Evolutionary conservation across 2,329 filamentous ascomycete species (phyloP), one percentile per base, ranked within the genome.

Genomic region (Trichoderma koningiopsis): DNA sequence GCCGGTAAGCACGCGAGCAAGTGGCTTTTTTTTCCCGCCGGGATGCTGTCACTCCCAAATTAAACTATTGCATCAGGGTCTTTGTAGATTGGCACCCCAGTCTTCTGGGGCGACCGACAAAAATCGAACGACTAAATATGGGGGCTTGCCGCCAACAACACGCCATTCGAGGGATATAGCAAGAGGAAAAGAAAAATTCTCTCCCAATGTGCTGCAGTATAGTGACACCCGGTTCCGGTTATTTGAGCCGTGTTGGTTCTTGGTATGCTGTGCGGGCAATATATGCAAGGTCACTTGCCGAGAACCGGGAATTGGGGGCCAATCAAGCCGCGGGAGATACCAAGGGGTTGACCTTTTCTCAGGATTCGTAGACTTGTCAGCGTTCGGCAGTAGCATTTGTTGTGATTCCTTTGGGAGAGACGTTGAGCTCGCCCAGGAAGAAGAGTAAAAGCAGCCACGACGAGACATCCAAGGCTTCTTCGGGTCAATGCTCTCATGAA

Each of bases 51-150:
- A 65, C 61, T 19, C 16, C 59, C 55, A 37, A 57, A 27, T 35
- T 22, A 60, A 56, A 47, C 59, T n/a, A 59, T 69, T 59, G 60
- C 56, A 62, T 60, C 68, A 61, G 43, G 62, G 61, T n/a, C 40
- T 59, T 59, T 24, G 68, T 55, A 65, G 61, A 60, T 59, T 64
- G 37, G 60, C 40, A 40, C 43, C 40, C 58, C 58, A 53, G 55
- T 35, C 60, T 31, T 60, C 43, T 43, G 40, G 40, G 59, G 61
- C 43, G 40, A 8, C 40, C 40, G 40, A 43, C 4, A 27, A 35
- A 27, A 49, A 69, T 69, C 68, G 68, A 65, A 69, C 68, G 59
- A 69, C 47, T 43, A 53, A 69, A 65, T 53, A 66, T 68, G 66
- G 66, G 33, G 49, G 47, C 55, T 14, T 43, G 16, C 40, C 16